Percentiles rank a stretch among this genome's conserved stretches.
Evolutionary conservation across 306 rosid species (phyloP).

Genomic region (Fragaria vesca): DNA sequence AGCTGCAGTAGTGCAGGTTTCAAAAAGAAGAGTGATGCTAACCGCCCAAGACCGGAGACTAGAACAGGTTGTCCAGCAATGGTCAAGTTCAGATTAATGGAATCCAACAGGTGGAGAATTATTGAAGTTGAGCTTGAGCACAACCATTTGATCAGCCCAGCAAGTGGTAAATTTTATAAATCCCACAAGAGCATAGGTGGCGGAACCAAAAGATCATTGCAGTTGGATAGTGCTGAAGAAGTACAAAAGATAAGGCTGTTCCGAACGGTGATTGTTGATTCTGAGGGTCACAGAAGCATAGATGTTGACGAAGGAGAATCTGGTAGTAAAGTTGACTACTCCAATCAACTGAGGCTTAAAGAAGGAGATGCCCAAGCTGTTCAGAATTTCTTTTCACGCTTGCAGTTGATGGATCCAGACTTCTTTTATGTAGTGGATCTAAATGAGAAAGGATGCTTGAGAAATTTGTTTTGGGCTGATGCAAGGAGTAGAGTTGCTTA

Average conservation of each 20-base stretch:
- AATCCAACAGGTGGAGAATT: slow-evolving; percentile 72
- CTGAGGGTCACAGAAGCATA: slow-evolving; percentile 34
- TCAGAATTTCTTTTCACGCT: slow-evolving; percentile 41
- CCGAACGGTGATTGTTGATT: slow-evolving; percentile 51
- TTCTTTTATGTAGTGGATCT: not conserved
- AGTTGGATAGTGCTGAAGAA: slow-evolving; percentile 50
- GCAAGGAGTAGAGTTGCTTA: slow-evolving; percentile 35
- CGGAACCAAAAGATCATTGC: slow-evolving; percentile 57
- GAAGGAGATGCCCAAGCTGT: slow-evolving; percentile 61
- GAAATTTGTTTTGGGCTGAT: not conserved
- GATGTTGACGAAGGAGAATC: slow-evolving; percentile 43
- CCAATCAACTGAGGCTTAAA: slow-evolving; percentile 53
- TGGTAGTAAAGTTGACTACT: slow-evolving; percentile 26
- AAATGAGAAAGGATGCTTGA: not conserved
- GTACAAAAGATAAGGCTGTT: slow-evolving; percentile 54
- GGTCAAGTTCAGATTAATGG: slow-evolving; percentile 76
- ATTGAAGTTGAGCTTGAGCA: slow-evolving; percentile 80
- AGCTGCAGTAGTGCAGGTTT: slow-evolving; percentile 86
- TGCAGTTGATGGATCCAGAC: slow-evolving; percentile 52
- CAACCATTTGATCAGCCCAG: slow-evolving; percentile 70
- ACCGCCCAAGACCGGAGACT: slow-evolving; percentile 77
- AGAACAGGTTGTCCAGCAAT: slow-evolving; percentile 84
- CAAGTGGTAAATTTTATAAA: slow-evolving; percentile 58
- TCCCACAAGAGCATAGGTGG: slow-evolving; percentile 54
- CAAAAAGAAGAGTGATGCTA: slow-evolving; percentile 72